phyloP scores from a whole-genome alignment of 2,329 filamentous ascomycete genomes.

The Chaetomium globosum region DNA sequence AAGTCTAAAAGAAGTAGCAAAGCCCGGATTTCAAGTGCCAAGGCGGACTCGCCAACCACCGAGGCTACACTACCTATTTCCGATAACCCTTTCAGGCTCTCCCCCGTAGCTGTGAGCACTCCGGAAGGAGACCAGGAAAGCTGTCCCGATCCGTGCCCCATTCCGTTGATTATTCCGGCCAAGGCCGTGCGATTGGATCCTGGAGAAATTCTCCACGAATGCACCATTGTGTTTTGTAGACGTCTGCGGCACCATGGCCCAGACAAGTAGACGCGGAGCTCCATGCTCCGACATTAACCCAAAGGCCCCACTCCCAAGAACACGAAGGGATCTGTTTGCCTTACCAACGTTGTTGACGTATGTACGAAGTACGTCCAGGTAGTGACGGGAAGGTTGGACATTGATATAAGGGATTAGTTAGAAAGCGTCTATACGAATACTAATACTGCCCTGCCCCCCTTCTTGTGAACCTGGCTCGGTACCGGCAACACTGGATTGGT shows the following conservation, averaged over 20 bases:
- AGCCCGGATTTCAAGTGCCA: neutral
- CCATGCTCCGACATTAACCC: conserved; percentile 21
- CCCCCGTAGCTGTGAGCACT: neutral
- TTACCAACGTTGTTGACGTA: neutral
- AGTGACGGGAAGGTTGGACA: neutral
- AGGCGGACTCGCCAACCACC: conserved; percentile 14
- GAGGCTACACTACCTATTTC: neutral
- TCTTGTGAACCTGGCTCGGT: neutral
- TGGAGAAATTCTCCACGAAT: conserved; percentile 20
- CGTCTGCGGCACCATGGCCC: conserved; percentile 8
- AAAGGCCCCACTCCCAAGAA: conserved; percentile 7
- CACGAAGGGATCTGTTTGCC: neutral
- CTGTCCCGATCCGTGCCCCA: conserved; percentile 9
- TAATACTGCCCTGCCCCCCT: neutral
- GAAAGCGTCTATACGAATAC: neutral
- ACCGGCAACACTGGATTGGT: conserved; percentile 1
- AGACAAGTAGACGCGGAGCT: conserved; percentile 17
- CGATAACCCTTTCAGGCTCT: neutral
- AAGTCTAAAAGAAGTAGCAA: neutral
- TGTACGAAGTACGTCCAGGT: neutral
- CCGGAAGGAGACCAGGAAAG: neutral
- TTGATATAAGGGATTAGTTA: neutral
- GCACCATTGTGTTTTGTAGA: neutral
- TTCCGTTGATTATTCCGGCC: conserved; percentile 6
- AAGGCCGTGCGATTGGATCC: neutral